A percentile compares a stretch with the other conserved stretches of the same genome.
These are phyloP conservation scores for Tylopilus sp. DNA, from an alignment of 1,284 basidiomycete species.

Conservation along the genomic window DNA sequence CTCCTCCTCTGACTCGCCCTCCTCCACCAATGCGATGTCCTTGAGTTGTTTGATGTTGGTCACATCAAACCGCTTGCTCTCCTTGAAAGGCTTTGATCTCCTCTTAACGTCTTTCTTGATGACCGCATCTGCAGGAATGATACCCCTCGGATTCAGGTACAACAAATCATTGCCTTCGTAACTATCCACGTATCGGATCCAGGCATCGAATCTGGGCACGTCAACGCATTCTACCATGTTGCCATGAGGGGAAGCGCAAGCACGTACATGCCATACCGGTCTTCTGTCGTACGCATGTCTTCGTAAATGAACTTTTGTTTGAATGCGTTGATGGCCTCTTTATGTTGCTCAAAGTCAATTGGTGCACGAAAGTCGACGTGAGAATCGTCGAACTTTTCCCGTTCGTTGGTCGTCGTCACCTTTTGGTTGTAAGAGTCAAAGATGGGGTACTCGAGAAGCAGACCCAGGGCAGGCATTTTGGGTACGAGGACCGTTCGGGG, in stretches of 20 bases:
- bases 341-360: conserved; percentile 70
- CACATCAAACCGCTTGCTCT: conserved; percentile 60
- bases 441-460: conserved; percentile 91
- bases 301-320: conserved; percentile 83
- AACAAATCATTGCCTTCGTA: conserved; percentile 68
- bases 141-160: conserved; percentile 68
- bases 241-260: neutral
- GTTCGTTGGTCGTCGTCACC: conserved; percentile 57
- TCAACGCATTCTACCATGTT: neutral
- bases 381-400: conserved; percentile 43
- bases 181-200: conserved; percentile 65
- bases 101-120: conserved; percentile 53
- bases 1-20: conserved; percentile 56
- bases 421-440: conserved; percentile 78
- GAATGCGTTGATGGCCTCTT: conserved; percentile 69
- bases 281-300: conserved; percentile 80
- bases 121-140: conserved; percentile 64
- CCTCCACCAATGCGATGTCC: conserved; percentile 42
- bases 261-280: conserved; percentile 74
- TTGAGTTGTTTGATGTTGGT: conserved; percentile 49
- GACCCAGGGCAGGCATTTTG: conserved; percentile 93
- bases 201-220: conserved; percentile 63
- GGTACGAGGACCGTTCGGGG: conserved; percentile 84
- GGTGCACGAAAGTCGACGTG: conserved; percentile 58
- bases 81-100: conserved; percentile 61